A percentile compares a stretch with the other conserved stretches of the same genome.
Conservation (phyloP, 371 early-diverging fungal species). For the Circinella umbellata region DNA sequence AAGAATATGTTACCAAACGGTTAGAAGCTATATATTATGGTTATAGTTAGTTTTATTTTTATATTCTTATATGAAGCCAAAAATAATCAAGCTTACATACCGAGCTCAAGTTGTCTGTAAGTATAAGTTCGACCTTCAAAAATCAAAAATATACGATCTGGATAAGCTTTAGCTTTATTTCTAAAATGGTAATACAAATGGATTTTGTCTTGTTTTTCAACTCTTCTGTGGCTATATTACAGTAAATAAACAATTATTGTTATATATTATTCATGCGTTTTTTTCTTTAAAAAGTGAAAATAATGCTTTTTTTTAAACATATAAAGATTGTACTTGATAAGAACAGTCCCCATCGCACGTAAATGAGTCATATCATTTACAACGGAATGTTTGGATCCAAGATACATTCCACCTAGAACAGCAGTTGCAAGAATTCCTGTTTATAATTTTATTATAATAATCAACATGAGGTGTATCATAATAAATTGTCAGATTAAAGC, state of each 20-base stretch:
- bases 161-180: constrained; percentile 27
- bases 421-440: neutral
- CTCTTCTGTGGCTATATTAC: neutral
- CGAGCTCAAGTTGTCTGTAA: constrained; percentile 27
- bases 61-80: neutral
- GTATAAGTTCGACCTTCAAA: constrained; percentile 37
- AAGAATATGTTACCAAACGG: constrained; percentile 16
- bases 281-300: neutral
- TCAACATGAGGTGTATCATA: no score
- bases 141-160: constrained; percentile 24
- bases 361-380: constrained; percentile 6
- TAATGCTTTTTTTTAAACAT: neutral
- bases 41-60: neutral
- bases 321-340: neutral
- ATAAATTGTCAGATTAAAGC: no score
- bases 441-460: no score
- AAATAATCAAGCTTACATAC: constrained; percentile 14
- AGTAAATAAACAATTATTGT: neutral
- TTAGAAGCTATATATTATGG: constrained; percentile 24
- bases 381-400: constrained; percentile 10
- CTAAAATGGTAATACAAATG: constrained; percentile 34
- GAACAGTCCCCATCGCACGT: neutral
- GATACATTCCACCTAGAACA: constrained; percentile 17
- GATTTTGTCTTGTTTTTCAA: constrained; percentile 11
- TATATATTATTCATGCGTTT: neutral